phyloP scores from a whole-genome alignment of 805 yeast genomes.

The Candida jianshihensis region DNA sequence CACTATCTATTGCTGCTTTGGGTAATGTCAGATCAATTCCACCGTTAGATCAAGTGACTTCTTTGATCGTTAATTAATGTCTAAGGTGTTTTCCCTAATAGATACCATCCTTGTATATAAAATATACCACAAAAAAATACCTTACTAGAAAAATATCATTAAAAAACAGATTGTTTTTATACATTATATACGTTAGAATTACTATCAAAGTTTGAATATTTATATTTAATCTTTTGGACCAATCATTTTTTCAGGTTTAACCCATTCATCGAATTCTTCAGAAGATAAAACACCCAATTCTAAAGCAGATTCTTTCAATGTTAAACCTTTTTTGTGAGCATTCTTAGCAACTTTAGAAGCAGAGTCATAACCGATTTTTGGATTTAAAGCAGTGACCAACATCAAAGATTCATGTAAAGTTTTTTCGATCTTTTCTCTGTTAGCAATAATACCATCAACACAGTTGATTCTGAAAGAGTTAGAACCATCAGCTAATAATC shows the following conservation, averaged over 20 bases:
- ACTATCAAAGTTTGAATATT: not conserved
- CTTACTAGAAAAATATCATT: no score
- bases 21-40: conserved; percentile 77
- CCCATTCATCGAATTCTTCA: conserved; percentile 94
- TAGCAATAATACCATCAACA: conserved; percentile 91
- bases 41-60: conserved; percentile 52
- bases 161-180: no score
- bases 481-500: conserved; percentile 84
- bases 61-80: conserved; percentile 19
- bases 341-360: conserved; percentile 98
- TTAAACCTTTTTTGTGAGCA: conserved; percentile 96
- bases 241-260: conserved; percentile 95
- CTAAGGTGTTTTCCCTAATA: no score
- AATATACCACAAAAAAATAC: no score
- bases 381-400: conserved; percentile 98
- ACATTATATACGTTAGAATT: not conserved
- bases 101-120: not conserved
- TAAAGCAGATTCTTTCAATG: conserved; percentile 89
- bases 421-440: conserved; percentile 79
- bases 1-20: conserved; percentile 84
- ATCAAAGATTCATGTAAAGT: conserved; percentile 89
- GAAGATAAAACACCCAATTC: conserved; percentile 80
- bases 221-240: conserved; percentile 56
- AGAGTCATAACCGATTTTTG: conserved; percentile 96
- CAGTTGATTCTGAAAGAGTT: conserved; percentile 90